Base-by-base conservation (phyloP, 2,329 filamentous ascomycete genomes). In the Sporothrix variecibatus region DNA sequence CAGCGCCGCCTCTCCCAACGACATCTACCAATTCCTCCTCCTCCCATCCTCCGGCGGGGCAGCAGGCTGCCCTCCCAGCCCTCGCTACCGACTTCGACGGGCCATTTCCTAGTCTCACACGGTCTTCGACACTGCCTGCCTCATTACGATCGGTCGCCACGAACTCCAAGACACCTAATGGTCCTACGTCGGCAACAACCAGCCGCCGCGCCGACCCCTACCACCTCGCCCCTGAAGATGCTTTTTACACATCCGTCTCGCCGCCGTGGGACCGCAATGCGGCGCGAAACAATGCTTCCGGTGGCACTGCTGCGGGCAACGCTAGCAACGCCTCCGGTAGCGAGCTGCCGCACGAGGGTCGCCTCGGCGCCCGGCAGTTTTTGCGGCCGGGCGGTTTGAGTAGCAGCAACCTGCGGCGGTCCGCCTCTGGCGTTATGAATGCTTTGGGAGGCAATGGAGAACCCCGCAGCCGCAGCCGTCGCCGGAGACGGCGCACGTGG, bases 141-240 rank as follows among this genome's bases (percentile, higher is more conserved):
- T 80, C 81, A 51, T 77, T 80, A 72, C 77, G 72, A 15, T 65
- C 75, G 2, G 62, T 51, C 7, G 20, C 65, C 20, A 2, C 65
- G 12, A 38, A 53, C 9, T 5, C 49, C 26, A 64, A 34, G n/a
- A n/a, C 62, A 9, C 3, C 8, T 5, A 15, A 23, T 15, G 23
- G 80, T 28, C 80, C 82, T 11, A 38, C 40, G 4, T 40, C 58
- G 28, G 40, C 60, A 12, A 26, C 46, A 3, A 38, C 74, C n/a
- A 70, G n/a, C 43, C 64, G 71, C 40, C 85, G 86, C 64, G 81
- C 86, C 72, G 89, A 91, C 78, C 90, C 91, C 40, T 91, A 88
- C 70, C 91, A 91, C 76, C 90, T 97, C 58, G 92, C 93, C 3
- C 94, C 94, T 20, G 92, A 95, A 84, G 94, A 97, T 88, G 94